A percentile compares a stretch with the other conserved stretches of the same genome.
phyloP scores from a whole-genome alignment of 768 basidiomycete genomes.

The Chlorophyllum brunneum region DNA sequence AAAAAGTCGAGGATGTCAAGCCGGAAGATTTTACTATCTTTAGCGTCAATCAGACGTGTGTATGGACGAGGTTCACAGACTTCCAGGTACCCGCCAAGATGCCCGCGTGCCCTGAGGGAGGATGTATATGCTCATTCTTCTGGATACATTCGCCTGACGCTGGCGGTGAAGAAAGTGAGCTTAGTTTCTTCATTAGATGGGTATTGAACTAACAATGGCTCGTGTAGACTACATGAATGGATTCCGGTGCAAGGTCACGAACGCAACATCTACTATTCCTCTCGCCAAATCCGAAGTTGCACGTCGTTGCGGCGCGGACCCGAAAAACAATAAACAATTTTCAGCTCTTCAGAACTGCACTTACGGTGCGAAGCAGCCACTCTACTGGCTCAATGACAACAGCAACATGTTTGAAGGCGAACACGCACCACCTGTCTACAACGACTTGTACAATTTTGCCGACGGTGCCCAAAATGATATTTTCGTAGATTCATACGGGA shows the following conservation, averaged over 20 bases:
- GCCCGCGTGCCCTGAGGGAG: conserved; percentile 62
- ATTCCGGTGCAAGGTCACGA: conserved; percentile 62
- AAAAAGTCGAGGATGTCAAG: conserved; percentile 47
- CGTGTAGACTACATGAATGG: conserved; percentile 67
- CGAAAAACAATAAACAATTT: conserved; percentile 35
- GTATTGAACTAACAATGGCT: neutral
- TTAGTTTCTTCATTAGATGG: neutral
- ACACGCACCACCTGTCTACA: conserved; percentile 63
- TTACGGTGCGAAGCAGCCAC: conserved; percentile 65
- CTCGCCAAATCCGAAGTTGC: conserved; percentile 55
- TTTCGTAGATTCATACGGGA: conserved; percentile 54
- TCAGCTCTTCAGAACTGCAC: conserved; percentile 62
- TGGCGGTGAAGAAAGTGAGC: conserved; percentile 62
- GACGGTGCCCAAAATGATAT: conserved; percentile 76
- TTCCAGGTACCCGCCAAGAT: conserved; percentile 64
- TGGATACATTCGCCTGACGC: conserved; percentile 67
- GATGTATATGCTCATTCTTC: conserved; percentile 69
- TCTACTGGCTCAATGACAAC: conserved; percentile 67
- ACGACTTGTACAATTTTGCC: conserved; percentile 62
- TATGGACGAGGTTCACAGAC: conserved; percentile 66
- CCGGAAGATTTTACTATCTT: conserved; percentile 73
- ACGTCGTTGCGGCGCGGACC: conserved; percentile 64
- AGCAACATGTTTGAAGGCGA: conserved; percentile 64
- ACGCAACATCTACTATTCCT: conserved; percentile 44
- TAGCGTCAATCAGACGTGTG: conserved; percentile 72